Percentiles rank a stretch among this genome's conserved stretches.
phyloP scores from a whole-genome alignment of 2,329 filamentous ascomycete species.

The Trichoderma afroharzianum region DNA sequence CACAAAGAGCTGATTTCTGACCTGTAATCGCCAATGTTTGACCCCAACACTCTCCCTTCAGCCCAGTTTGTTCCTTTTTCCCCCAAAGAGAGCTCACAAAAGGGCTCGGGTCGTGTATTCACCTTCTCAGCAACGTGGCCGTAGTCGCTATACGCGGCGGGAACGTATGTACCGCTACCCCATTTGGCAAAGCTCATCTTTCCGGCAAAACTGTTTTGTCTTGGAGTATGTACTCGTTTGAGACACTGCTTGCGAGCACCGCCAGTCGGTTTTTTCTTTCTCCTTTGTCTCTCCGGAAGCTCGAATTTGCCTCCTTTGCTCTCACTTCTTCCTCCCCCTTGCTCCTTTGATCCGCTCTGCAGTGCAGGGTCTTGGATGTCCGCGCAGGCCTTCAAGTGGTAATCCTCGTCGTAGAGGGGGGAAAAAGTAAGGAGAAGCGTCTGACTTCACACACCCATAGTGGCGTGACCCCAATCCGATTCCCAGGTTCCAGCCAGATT shows the following conservation, averaged over 20 bases:
- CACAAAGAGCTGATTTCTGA: background rate
- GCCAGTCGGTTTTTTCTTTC: background rate
- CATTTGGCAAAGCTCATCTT: background rate
- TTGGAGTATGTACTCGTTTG: background rate
- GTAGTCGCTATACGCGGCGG: background rate
- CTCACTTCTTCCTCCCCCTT: background rate
- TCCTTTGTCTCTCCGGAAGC: background rate
- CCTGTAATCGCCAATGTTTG: background rate
- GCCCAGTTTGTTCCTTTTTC: background rate
- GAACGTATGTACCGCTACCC: background rate
- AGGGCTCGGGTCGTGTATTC: background rate
- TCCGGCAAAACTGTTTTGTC: background rate
- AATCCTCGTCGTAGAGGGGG: background rate
- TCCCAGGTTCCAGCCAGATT: slow-evolving; percentile 31
- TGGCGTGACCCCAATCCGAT: slow-evolving; percentile 24
- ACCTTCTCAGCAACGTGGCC: background rate
- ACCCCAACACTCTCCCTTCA: background rate
- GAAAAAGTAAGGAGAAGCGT: slow-evolving; percentile 12
- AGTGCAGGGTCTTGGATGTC: background rate
- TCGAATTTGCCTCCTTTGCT: background rate
- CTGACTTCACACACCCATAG: background rate
- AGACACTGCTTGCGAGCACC: background rate
- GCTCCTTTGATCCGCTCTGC: background rate
- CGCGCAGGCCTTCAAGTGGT: background rate
- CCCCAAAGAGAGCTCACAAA: background rate